These are phyloP conservation scores for Russula griseocarnosa DNA, from an alignment of 768 basidiomycete genomes.

Conservation along the genomic window DNA sequence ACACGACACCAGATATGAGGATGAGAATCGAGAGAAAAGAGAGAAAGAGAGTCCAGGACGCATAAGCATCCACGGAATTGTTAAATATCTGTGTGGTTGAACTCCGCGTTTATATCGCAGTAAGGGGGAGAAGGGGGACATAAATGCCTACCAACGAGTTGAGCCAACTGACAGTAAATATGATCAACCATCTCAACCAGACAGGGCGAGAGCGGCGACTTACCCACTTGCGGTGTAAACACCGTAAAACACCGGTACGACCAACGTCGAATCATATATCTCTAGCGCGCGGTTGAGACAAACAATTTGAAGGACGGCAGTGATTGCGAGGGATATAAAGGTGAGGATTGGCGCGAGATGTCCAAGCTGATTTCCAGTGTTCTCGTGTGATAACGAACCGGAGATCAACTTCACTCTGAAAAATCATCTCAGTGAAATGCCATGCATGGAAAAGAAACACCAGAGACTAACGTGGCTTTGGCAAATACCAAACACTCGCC, in stretches of 20 bases:
- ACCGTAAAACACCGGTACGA: constrained; percentile 94
- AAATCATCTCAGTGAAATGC: constrained; percentile 12
- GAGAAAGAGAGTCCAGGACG: constrained; percentile 83
- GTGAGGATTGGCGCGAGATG: constrained; percentile 76
- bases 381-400: constrained; percentile 71
- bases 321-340: constrained; percentile 51
- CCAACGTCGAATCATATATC: constrained; percentile 85
- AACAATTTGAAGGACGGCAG: constrained; percentile 86
- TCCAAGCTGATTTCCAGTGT: constrained; percentile 83
- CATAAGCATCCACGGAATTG: constrained; percentile 78
- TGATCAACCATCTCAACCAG: constrained; percentile 2
- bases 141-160: constrained; percentile 45
- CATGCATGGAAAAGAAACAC: not conserved
- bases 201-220: constrained; percentile 24
- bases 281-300: constrained; percentile 88
- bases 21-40: constrained; percentile 84
- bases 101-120: not conserved
- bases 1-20: constrained; percentile 87
- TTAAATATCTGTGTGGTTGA: constrained; percentile 59
- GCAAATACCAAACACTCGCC: constrained; percentile 88
- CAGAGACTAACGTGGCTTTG: constrained; percentile 55
- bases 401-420: constrained; percentile 74
- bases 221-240: constrained; percentile 83
- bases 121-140: not conserved
- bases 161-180: constrained; percentile 44